Conservation (phyloP, 2,329 filamentous ascomycete genomes). For the Myriosclerotinia curreyana region DNA sequence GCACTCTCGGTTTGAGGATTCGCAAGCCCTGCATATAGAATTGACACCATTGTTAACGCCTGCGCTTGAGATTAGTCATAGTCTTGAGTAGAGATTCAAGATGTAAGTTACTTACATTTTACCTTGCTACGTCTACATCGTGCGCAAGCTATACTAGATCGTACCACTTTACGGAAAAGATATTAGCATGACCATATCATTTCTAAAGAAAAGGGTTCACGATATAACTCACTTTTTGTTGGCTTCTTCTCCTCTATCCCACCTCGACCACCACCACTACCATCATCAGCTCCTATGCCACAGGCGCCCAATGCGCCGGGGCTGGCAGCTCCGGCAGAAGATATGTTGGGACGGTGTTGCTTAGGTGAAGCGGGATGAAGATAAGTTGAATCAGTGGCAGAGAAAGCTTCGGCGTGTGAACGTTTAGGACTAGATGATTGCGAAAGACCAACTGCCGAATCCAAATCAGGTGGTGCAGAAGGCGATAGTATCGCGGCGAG, state of each 20-base stretch:
- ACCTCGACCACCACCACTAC: constrained; percentile 36
- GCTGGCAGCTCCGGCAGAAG: constrained; percentile 30
- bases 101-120: constrained; percentile 60
- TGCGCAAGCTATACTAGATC: constrained; percentile 76
- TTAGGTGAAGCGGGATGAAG: constrained; percentile 37
- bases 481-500: constrained; percentile 41
- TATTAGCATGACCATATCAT: constrained; percentile 6
- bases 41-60: constrained; percentile 64
- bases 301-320: constrained; percentile 32
- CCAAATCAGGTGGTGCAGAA: constrained; percentile 31
- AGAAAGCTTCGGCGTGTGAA: constrained; percentile 39
- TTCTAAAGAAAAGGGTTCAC: background rate
- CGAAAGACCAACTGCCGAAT: constrained; percentile 29
- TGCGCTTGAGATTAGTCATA: constrained; percentile 20
- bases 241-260: constrained; percentile 45
- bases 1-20: constrained; percentile 68
- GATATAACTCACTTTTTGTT: constrained; percentile 19
- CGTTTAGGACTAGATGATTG: constrained; percentile 38
- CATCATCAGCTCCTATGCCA: constrained; percentile 37
- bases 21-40: constrained; percentile 71
- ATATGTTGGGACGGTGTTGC: constrained; percentile 32
- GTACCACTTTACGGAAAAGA: constrained; percentile 51
- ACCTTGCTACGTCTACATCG: constrained; percentile 78
- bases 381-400: constrained; percentile 32
- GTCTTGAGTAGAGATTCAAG: background rate